Conservation (phyloP, 495 filamentous ascomycete genomes). For the Talaromyces nanjingensis region DNA sequence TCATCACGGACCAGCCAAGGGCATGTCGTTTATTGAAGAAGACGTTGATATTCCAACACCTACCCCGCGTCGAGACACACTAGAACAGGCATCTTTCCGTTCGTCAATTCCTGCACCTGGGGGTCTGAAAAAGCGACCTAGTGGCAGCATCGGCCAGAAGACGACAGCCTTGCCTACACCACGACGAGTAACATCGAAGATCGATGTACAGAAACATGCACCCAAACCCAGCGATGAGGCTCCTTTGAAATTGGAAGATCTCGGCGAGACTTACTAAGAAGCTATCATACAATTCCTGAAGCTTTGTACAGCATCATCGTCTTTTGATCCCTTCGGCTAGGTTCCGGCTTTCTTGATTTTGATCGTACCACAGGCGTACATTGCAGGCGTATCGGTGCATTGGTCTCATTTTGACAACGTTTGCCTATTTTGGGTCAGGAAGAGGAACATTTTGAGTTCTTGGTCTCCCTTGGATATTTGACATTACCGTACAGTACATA, state of each 20-base stretch:
- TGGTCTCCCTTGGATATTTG: background rate
- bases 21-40: slow-evolving; percentile 40
- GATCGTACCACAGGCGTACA: background rate
- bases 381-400: background rate
- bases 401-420: background rate
- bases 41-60: slow-evolving; percentile 31
- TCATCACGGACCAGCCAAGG: slow-evolving; percentile 24
- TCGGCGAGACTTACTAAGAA: slow-evolving; percentile 61
- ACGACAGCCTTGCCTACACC: slow-evolving; percentile 41
- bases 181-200: slow-evolving; percentile 38
- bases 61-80: slow-evolving; percentile 25
- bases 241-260: slow-evolving; percentile 46
- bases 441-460: background rate
- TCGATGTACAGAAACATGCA: slow-evolving; percentile 38
- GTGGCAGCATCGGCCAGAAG: slow-evolving; percentile 39
- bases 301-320: background rate
- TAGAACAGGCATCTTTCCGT: slow-evolving; percentile 19
- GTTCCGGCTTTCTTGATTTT: background rate
- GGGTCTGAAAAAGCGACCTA: slow-evolving; percentile 42
- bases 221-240: slow-evolving; percentile 45
- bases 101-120: slow-evolving; percentile 30
- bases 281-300: background rate
- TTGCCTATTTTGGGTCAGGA: background rate
- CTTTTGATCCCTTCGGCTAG: background rate
- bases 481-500: background rate